Evolutionary conservation across 768 basidiomycete genomes (phyloP).

Genomic region (Tulasnella sp.): DNA sequence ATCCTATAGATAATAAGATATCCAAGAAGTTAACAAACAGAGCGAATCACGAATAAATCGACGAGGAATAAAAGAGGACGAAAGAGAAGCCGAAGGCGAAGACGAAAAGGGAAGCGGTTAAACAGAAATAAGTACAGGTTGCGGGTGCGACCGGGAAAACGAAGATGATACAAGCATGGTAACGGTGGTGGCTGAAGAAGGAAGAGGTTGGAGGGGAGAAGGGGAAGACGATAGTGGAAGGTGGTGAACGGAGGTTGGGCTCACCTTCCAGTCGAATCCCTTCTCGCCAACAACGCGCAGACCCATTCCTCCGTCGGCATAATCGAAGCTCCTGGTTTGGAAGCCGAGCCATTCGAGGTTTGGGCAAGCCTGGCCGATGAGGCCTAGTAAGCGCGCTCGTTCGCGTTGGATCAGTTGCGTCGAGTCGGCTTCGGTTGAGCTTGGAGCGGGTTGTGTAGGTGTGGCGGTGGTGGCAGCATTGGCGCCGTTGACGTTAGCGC

Average conservation of each 20-base stretch:
- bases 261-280: conserved; percentile 24
- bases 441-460: background rate
- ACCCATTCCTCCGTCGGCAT: conserved; percentile 23
- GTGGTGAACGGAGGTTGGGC: background rate
- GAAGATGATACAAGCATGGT: background rate
- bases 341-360: conserved; percentile 16
- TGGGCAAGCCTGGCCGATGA: conserved; percentile 16
- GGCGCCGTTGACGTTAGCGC: background rate
- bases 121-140: conserved; percentile 1
- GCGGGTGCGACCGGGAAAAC: background rate
- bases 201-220: background rate
- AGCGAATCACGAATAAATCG: background rate
- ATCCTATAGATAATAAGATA: conserved; percentile 20
- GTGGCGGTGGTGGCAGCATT: background rate
- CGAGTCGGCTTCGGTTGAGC: background rate
- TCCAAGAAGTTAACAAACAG: background rate
- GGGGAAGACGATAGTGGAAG: background rate
- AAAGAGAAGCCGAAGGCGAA: background rate
- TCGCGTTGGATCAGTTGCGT: background rate
- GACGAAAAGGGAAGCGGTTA: background rate
- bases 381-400: background rate
- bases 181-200: background rate
- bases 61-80: background rate
- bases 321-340: conserved; percentile 25
- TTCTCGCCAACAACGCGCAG: conserved; percentile 8